These are phyloP conservation scores for Thelonectria blattea DNA, from an alignment of 2,329 filamentous ascomycete species.

Conservation along the genomic window DNA sequence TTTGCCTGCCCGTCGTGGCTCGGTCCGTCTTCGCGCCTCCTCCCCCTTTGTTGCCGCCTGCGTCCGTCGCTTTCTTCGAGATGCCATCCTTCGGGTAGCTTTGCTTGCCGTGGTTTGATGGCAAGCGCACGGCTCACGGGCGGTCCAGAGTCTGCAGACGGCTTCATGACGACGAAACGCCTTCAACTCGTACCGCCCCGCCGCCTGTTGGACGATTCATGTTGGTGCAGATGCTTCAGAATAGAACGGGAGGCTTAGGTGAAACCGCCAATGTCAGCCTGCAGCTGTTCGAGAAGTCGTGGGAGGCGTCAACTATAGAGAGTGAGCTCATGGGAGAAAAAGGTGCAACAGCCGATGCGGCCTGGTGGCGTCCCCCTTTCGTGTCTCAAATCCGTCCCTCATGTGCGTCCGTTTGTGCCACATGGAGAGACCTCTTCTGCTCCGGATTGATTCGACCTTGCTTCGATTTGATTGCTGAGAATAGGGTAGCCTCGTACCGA, in stretches of 20 bases:
- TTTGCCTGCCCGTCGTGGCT: neutral
- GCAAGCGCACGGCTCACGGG: constrained; percentile 12
- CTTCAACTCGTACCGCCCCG: neutral
- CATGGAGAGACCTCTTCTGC: neutral
- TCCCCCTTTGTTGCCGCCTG: neutral
- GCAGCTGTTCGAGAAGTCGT: constrained; percentile 5
- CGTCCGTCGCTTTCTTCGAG: neutral
- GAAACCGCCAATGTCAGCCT: constrained; percentile 6
- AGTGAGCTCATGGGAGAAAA: neutral
- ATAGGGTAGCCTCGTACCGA: neutral
- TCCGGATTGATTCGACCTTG: neutral
- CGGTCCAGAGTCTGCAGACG: constrained; percentile 3
- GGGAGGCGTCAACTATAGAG: neutral
- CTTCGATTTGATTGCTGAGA: neutral
- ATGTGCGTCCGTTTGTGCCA: neutral
- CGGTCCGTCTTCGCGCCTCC: too few species aligned
- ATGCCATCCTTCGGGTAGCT: neutral
- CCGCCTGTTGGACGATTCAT: neutral
- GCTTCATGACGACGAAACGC: constrained; percentile 7
- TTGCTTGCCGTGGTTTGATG: constrained; percentile 12
- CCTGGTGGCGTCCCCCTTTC: neutral
- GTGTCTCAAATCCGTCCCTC: constrained; percentile 5
- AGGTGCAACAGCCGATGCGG: neutral
- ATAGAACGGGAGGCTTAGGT: neutral
- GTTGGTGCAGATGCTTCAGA: neutral